Evolutionary conservation across 202 grass and related monocot genomes (phyloP).

Genomic region (Setaria italica): DNA sequence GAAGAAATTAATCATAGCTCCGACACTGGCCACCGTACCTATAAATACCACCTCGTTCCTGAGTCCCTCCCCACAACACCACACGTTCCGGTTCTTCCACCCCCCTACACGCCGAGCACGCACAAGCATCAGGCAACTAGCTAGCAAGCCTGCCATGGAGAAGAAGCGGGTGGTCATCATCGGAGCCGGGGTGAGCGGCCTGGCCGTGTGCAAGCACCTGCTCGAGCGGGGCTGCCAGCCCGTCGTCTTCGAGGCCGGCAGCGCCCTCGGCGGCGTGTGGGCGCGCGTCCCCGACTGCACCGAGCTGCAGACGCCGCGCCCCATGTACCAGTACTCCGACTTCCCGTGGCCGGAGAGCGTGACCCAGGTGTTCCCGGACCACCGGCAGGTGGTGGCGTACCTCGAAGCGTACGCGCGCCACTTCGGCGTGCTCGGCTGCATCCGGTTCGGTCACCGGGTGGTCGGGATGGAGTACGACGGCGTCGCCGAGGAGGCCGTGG

Average conservation of each 20-base stretch:
- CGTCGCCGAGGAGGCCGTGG: background rate
- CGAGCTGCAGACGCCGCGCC: slow-evolving; percentile 55
- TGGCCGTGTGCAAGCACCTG: background rate
- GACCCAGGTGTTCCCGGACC: slow-evolving; percentile 51
- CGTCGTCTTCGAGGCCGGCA: slow-evolving; percentile 54
- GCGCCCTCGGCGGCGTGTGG: background rate
- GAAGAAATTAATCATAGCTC: background rate
- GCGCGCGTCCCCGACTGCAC: slow-evolving; percentile 48
- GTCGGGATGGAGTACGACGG: slow-evolving; percentile 21
- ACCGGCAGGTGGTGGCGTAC: slow-evolving; percentile 61
- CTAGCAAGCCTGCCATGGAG: background rate
- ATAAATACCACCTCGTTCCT: background rate
- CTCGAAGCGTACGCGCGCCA: slow-evolving; percentile 54
- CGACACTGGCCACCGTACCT: background rate
- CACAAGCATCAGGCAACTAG: too few relatives aligned
- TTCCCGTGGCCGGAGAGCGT: slow-evolving; percentile 67
- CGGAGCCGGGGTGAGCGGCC: slow-evolving; percentile 17
- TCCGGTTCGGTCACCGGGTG: slow-evolving; percentile 46
- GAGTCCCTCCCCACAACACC: background rate
- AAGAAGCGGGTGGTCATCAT: slow-evolving; percentile 8
- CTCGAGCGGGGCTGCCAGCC: slow-evolving; percentile 31
- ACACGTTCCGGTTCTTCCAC: too few relatives aligned
- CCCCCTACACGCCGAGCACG: too few relatives aligned
- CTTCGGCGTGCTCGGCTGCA: slow-evolving; percentile 60
- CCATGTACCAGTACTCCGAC: slow-evolving; percentile 63